These are phyloP conservation scores for Glonium stellatum DNA, from an alignment of 495 filamentous ascomycete species.

Conservation along the genomic window DNA sequence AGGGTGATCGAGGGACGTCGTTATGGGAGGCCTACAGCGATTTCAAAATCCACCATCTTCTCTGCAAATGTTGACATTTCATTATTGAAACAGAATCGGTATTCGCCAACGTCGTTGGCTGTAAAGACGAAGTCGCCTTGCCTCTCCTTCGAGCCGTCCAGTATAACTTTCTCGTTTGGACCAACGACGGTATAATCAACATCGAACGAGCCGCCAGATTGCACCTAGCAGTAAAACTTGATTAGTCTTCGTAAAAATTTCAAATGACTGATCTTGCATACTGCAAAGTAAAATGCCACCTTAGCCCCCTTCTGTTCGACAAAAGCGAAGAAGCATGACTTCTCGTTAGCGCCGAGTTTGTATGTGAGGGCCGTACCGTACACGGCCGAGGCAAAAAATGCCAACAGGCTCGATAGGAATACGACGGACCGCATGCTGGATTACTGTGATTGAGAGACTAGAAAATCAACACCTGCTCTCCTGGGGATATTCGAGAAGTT, in stretches of 20 bases:
- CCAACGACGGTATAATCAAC: slow-evolving; percentile 85
- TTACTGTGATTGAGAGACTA: slow-evolving; percentile 2
- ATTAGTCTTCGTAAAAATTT: not conserved
- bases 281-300: slow-evolving; percentile 97
- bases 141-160: slow-evolving; percentile 85
- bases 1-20: not conserved
- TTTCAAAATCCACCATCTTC: slow-evolving; percentile 98
- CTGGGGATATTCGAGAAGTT: not conserved
- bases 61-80: slow-evolving; percentile 97
- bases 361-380: slow-evolving; percentile 89
- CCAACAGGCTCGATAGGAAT: slow-evolving; percentile 49
- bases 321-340: slow-evolving; percentile 85
- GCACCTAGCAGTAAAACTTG: slow-evolving; percentile 53
- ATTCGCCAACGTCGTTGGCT: slow-evolving; percentile 85
- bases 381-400: slow-evolving; percentile 53
- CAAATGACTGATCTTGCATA: slow-evolving; percentile 40
- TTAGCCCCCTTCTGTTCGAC: slow-evolving; percentile 72
- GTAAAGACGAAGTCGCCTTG: slow-evolving; percentile 99
- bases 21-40: slow-evolving; percentile 58
- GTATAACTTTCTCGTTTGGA: slow-evolving; percentile 71
- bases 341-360: slow-evolving; percentile 82
- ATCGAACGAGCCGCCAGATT: slow-evolving; percentile 94
- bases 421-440: slow-evolving; percentile 28
- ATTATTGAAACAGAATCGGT: slow-evolving; percentile 97
- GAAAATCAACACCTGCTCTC: not conserved